Percentiles rank a stretch among this genome's conserved stretches.
These are phyloP conservation scores for Bathelium albidoporum DNA, from an alignment of 495 filamentous ascomycete species.

Conservation along the genomic window DNA sequence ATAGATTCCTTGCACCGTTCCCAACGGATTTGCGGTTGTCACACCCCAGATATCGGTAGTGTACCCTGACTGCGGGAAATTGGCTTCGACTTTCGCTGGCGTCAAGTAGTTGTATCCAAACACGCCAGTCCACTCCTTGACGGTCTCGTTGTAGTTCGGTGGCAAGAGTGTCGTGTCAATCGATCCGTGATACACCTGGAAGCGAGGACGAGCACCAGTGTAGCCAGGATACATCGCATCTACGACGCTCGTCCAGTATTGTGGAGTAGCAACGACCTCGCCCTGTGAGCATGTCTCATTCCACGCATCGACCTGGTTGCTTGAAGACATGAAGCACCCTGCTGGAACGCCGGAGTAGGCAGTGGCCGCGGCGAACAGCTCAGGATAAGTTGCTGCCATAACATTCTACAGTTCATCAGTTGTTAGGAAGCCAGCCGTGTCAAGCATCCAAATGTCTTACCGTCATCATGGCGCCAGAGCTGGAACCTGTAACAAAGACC, in stretches of 20 bases:
- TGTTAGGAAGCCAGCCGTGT: background rate
- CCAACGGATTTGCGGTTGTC: constrained; percentile 10
- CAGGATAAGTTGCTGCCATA: constrained; percentile 47
- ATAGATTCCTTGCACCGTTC: constrained; percentile 14
- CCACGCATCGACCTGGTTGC: constrained; percentile 37
- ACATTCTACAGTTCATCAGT: constrained; percentile 37
- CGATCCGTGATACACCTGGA: constrained; percentile 48
- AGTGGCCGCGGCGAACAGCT: constrained; percentile 46
- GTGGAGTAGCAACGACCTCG: constrained; percentile 33
- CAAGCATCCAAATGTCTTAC: constrained; percentile 8
- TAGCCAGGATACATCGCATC: constrained; percentile 45
- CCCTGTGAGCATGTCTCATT: constrained; percentile 47
- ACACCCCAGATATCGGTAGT: constrained; percentile 18
- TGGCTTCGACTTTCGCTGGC: constrained; percentile 26
- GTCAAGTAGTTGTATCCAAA: constrained; percentile 27
- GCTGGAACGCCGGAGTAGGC: constrained; percentile 52
- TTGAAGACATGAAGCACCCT: constrained; percentile 45
- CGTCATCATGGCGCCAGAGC: constrained; percentile 51
- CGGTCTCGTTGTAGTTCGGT: constrained; percentile 41
- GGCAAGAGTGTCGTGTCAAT: constrained; percentile 40
- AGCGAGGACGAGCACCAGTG: constrained; percentile 42
- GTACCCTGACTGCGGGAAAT: constrained; percentile 35
- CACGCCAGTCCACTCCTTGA: constrained; percentile 50
- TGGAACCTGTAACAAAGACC: constrained; percentile 44
- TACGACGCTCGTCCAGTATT: constrained; percentile 43